Evolutionary conservation across 2,329 filamentous ascomycete genomes (phyloP).

Genomic region (Didymella exigua): DNA sequence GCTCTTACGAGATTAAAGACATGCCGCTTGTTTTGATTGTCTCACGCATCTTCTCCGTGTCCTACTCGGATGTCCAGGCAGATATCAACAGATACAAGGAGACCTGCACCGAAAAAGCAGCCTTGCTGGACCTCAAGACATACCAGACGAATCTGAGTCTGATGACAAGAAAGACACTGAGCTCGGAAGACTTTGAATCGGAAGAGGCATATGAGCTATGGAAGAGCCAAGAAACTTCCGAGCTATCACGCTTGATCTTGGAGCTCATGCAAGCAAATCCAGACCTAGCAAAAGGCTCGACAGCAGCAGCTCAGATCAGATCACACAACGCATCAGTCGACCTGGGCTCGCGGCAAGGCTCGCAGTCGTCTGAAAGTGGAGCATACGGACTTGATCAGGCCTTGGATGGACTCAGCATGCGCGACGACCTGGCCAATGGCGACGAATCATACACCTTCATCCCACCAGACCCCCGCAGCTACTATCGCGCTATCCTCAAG

Average conservation of each 20-base stretch:
- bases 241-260: conserved; percentile 91
- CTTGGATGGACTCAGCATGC: conserved; percentile 69
- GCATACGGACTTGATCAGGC: conserved; percentile 70
- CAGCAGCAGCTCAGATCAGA: conserved; percentile 65
- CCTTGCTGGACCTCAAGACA: conserved; percentile 86
- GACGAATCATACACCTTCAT: conserved; percentile 84
- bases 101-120: conserved; percentile 89
- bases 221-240: conserved; percentile 87
- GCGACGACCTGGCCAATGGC: conserved; percentile 55
- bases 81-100: conserved; percentile 84
- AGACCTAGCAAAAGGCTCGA: conserved; percentile 78
- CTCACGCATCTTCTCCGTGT: conserved; percentile 81
- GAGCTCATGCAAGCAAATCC: conserved; percentile 86
- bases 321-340: conserved; percentile 50
- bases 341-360: conserved; percentile 52
- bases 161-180: conserved; percentile 75
- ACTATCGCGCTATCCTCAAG: conserved; percentile 81
- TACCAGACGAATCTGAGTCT: conserved; percentile 90
- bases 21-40: conserved; percentile 93
- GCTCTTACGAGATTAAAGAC: conserved; percentile 93
- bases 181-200: conserved; percentile 84
- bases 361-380: conserved; percentile 51
- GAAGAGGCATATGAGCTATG: conserved; percentile 88
- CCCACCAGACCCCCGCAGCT: conserved; percentile 79
- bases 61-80: conserved; percentile 77